phyloP scores from a whole-genome alignment of 2,329 filamentous ascomycete species.

The Curvularia eragrostidis region DNA sequence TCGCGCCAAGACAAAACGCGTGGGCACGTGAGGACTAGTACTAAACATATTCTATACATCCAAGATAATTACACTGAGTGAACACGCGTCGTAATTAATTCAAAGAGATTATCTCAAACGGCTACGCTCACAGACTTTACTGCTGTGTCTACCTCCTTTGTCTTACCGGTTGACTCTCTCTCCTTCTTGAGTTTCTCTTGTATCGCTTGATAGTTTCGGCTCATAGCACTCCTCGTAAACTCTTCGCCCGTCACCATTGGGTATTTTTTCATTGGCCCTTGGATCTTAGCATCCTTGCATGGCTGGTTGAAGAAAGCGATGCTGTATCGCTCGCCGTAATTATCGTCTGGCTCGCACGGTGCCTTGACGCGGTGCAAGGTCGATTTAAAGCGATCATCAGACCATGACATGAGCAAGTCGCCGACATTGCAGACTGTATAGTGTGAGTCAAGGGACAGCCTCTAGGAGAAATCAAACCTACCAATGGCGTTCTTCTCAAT shows the following conservation, averaged over 20 bases:
- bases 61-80: neutral
- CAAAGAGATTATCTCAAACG: neutral
- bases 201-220: constrained; percentile 62
- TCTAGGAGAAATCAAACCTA: constrained; percentile 3
- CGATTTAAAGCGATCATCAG: constrained; percentile 71
- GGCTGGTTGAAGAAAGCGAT: constrained; percentile 73
- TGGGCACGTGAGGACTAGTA: constrained; percentile 10
- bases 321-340: constrained; percentile 67
- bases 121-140: neutral
- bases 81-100: neutral
- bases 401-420: constrained; percentile 71
- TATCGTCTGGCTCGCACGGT: constrained; percentile 60
- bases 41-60: neutral
- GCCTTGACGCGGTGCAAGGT: constrained; percentile 71
- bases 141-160: neutral
- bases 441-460: neutral
- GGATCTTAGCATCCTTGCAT: constrained; percentile 63
- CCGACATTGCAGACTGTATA: constrained; percentile 70
- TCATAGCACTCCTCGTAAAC: constrained; percentile 65
- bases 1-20: constrained; percentile 20
- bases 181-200: constrained; percentile 56
- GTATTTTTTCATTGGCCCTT: constrained; percentile 69
- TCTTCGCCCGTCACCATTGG: constrained; percentile 65
- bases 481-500: constrained; percentile 25
- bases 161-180: neutral